Conservation (phyloP, 139 green algal species). For the Mesostigma viride region DNA sequence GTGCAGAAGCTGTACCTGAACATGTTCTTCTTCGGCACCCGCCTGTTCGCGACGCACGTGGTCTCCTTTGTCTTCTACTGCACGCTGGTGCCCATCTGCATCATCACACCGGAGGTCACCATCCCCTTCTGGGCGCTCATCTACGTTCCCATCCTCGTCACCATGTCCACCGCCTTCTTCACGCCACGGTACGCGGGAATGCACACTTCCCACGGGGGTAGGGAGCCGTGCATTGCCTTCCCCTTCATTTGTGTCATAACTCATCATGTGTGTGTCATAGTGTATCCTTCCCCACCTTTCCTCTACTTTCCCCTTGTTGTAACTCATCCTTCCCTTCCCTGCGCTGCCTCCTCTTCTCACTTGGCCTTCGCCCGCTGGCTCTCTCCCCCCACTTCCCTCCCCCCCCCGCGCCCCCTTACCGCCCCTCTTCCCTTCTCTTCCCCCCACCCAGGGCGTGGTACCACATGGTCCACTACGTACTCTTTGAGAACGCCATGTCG, state of each 20-base stretch:
- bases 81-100: constrained; percentile 39
- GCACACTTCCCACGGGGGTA: neutral
- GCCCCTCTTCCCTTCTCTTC: too few relatives aligned
- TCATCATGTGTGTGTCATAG: too few relatives aligned
- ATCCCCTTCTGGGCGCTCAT: constrained; percentile 68
- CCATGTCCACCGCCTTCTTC: constrained; percentile 61
- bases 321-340: too few relatives aligned
- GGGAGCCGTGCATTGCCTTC: too few relatives aligned
- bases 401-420: too few relatives aligned
- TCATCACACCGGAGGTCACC: constrained; percentile 16
- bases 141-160: constrained; percentile 64
- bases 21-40: constrained; percentile 61
- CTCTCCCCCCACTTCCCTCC: too few relatives aligned
- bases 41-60: constrained; percentile 65
- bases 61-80: constrained; percentile 72
- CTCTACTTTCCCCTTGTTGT: too few relatives aligned
- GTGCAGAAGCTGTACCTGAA: constrained; percentile 45
- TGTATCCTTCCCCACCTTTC: too few relatives aligned
- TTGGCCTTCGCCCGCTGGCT: too few relatives aligned
- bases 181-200: constrained; percentile 31
- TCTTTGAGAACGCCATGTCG: constrained; percentile 85
- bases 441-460: constrained; percentile 14
- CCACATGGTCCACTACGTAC: constrained; percentile 45
- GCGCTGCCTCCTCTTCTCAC: too few relatives aligned
- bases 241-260: too few relatives aligned